Conservation (phyloP, 352 stramenopile genomes). For the Globisporangium solare region DNA sequence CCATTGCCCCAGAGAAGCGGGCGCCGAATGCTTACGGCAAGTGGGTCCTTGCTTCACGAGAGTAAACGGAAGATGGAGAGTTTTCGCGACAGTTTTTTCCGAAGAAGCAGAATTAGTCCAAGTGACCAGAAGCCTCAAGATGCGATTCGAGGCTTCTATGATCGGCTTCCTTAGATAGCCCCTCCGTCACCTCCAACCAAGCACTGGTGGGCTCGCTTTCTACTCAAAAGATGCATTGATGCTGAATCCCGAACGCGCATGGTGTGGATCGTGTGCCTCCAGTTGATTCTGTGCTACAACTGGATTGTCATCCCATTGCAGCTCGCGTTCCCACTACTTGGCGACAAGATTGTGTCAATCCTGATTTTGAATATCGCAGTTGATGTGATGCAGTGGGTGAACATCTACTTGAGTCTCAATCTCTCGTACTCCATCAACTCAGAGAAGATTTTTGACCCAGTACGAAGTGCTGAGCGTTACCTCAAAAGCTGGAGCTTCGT, state of each 20-base stretch:
- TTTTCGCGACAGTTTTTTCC: conserved; percentile 34
- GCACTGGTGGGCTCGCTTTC: conserved; percentile 32
- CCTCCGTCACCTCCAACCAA: conserved; percentile 6
- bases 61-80: conserved; percentile 21
- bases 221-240: conserved; percentile 32
- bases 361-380: conserved; percentile 24
- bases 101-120: conserved; percentile 17
- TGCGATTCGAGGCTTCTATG: conserved; percentile 52
- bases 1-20: too few species aligned
- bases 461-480: conserved; percentile 33
- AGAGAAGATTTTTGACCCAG: conserved; percentile 36
- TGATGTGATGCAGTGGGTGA: conserved; percentile 36
- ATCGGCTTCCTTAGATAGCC: conserved; percentile 31
- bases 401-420: conserved; percentile 47
- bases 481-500: conserved; percentile 25
- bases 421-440: conserved; percentile 44
- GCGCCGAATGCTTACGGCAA: background rate
- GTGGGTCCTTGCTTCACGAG: conserved; percentile 13
- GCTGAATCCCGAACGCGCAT: conserved; percentile 37
- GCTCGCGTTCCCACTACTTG: conserved; percentile 38
- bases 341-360: conserved; percentile 25
- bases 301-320: conserved; percentile 46
- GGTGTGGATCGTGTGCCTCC: conserved; percentile 37
- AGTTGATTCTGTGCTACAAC: conserved; percentile 43
- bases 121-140: conserved; percentile 23